Evolutionary conservation across 2,329 filamentous ascomycete species (phyloP).

Genomic region (Cordyceps tenuipes): DNA sequence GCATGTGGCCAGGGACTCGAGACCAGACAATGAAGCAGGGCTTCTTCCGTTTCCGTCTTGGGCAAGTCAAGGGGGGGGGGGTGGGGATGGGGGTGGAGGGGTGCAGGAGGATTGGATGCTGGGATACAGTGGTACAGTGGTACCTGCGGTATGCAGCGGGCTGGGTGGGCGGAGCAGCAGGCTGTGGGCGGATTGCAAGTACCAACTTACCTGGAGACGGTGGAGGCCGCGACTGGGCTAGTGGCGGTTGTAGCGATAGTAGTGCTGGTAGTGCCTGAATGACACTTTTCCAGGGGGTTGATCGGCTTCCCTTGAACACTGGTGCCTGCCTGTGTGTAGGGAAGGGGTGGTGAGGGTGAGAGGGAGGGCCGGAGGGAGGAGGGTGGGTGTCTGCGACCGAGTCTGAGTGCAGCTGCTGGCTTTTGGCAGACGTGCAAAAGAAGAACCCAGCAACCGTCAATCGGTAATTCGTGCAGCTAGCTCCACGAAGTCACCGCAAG

Average conservation of each 20-base stretch:
- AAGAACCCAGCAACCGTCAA: background rate
- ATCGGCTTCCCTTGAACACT: background rate
- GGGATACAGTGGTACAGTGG: too few species aligned
- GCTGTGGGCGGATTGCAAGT: too few species aligned
- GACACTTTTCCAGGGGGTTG: background rate
- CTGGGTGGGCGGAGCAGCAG: background rate
- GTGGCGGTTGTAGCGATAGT: background rate
- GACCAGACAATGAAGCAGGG: conserved; percentile 2
- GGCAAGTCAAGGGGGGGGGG: background rate
- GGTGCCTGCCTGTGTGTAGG: too few species aligned
- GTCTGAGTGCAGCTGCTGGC: background rate
- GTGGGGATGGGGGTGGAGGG: background rate
- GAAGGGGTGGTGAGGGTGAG: too few species aligned
- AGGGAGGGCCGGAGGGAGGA: too few species aligned
- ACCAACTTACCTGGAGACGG: too few species aligned
- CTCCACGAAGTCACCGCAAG: conserved; percentile 1
- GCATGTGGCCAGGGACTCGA: conserved; percentile 9
- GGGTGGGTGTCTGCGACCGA: background rate
- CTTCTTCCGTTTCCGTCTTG: background rate
- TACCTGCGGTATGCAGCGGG: background rate
- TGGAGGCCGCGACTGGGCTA: background rate
- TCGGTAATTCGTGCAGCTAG: background rate
- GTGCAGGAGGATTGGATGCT: background rate
- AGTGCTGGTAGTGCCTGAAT: background rate
- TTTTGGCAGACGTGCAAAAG: background rate